Base-by-base conservation (phyloP, 2,329 filamentous ascomycete genomes). In the Fusarium foetens region DNA sequence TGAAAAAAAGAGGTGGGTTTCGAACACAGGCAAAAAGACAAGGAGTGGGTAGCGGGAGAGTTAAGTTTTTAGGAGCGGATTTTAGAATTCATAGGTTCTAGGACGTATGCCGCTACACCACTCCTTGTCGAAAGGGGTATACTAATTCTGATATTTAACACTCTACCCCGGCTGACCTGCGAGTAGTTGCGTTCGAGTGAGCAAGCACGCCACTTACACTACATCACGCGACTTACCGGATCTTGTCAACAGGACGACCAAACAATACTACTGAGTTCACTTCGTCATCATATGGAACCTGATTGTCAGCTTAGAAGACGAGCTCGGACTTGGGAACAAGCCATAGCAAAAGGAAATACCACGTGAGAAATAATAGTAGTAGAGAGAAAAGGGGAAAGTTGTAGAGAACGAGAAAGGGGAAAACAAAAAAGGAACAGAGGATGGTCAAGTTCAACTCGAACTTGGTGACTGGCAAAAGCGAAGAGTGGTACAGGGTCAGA, bases 21-120 rank as follows among this genome's bases (percentile, higher is more conserved):
- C 59, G 41, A 58, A 39, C 31, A 12, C 0, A 14, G 23, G 25
- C 52, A 66, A 66, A 58, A 66, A 49, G 46, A 43, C 25, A 16
- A 48, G 41, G 38, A 68, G 55, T 19, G 17, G 25, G 38, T 29
- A 63, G 65, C 48, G 49, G 63, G 38, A 35, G 63, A 52, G 14
- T n/a, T n/a, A n/a, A 21, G 33, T 58, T 58, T 61, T 27, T 67
- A 68, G 55, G 66, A 38, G 42, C 49, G 55, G 48, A 35, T 61
- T 49, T 59, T 54, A 39, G 23, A 27, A 38, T 59, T 45, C 10
- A 13, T 59, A 63, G 53, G 36, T 63, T 59, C 23, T 49, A 63
- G 60, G 53, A 48, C 13, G 23, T 25, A 61, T 63, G 43, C 60
- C 60, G 16, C 54, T 63, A 25, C 54, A 63, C 60, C 60, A 61